Evolutionary conservation across 495 filamentous ascomycete genomes (phyloP), one percentile per base, ranked within the genome.

Genomic region (Penicillium goetzii): DNA sequence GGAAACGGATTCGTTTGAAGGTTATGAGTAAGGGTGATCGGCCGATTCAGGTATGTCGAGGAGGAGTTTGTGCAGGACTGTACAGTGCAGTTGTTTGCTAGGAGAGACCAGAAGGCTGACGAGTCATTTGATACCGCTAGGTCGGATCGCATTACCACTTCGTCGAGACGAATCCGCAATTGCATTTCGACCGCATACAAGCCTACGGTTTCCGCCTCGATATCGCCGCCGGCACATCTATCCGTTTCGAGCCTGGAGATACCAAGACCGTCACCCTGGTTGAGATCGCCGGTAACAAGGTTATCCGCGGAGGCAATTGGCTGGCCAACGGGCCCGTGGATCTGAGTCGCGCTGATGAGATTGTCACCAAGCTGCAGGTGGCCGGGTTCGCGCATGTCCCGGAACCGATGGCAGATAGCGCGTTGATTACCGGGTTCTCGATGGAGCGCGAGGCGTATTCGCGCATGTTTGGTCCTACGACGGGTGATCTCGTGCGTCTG

Each of bases 141-240:
- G 83, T 93, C 64, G 95, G 95, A 21, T 96, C 92, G 60, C 95
- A 99, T 74, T 99, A 98, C 76, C 93, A 98, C 77, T 92, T 99
- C 74, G 85, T 97, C 69, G 95, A 99, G 80, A 90, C 87, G 23
- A 99, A 99, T 72, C 91, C 93, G 23, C 86, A 90, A 74, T 81
- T 99, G 58, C 86, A 91, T 70, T 99, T 99, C 74, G 95, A 99
- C 74, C 90, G 95, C n/a, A 74, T 86, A 30, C 85, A 86, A 54
- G 84, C 93, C 1, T 93, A 93, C 67, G 95, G 95, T 3, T 97
- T 84, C 74, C 85, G 93, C 12, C 83, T 99, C 23, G 93, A 99
- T 70, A 93, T 98, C 43, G 76, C 93, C 2, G 92, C 96, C 12
- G 95, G 95, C 15, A 97, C 93, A 1, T 95, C 93, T 17, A 88